Conservation (phyloP, 2,329 filamentous ascomycete species). For the Venturia aucupariae region DNA sequence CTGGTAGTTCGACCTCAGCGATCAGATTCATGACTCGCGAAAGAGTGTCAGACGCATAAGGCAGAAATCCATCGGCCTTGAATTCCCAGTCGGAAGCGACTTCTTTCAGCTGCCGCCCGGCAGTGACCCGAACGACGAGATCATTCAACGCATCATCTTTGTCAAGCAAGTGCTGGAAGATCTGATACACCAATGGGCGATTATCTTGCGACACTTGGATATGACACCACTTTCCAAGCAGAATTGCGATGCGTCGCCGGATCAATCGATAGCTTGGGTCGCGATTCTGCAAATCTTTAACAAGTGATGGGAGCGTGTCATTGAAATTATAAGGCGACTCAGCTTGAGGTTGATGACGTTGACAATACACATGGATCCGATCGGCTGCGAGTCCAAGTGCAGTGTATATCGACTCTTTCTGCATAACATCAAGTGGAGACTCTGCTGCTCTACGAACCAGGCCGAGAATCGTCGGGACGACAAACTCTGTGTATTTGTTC, state of each 20-base stretch:
- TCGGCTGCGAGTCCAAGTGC: constrained; percentile 80
- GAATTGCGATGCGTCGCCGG: constrained; percentile 75
- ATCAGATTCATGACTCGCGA: constrained; percentile 68
- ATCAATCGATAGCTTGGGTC: constrained; percentile 67
- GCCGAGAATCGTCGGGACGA: constrained; percentile 10
- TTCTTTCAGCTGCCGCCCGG: constrained; percentile 71
- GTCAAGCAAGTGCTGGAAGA: constrained; percentile 79
- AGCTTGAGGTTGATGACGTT: constrained; percentile 1
- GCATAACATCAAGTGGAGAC: constrained; percentile 6
- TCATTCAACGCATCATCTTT: constrained; percentile 71
- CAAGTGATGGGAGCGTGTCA: constrained; percentile 66
- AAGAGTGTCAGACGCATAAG: constrained; percentile 66
- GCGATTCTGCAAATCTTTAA: constrained; percentile 65
- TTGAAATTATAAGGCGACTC: constrained; percentile 70
- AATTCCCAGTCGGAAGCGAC: constrained; percentile 84
- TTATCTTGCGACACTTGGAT: constrained; percentile 63
- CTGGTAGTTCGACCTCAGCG: constrained; percentile 67
- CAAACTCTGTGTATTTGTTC: constrained; percentile 67
- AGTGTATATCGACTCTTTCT: constrained; percentile 88
- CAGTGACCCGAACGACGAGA: constrained; percentile 82
- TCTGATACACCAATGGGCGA: constrained; percentile 69
- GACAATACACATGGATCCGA: constrained; percentile 47
- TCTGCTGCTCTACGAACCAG: background rate
- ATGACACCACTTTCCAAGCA: constrained; percentile 82
- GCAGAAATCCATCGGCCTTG: constrained; percentile 60